Evolutionary conservation across 371 early-diverging fungal species (phyloP), one percentile per base, ranked within the genome.

Genomic region (Basidiobolus meristosporus): DNA sequence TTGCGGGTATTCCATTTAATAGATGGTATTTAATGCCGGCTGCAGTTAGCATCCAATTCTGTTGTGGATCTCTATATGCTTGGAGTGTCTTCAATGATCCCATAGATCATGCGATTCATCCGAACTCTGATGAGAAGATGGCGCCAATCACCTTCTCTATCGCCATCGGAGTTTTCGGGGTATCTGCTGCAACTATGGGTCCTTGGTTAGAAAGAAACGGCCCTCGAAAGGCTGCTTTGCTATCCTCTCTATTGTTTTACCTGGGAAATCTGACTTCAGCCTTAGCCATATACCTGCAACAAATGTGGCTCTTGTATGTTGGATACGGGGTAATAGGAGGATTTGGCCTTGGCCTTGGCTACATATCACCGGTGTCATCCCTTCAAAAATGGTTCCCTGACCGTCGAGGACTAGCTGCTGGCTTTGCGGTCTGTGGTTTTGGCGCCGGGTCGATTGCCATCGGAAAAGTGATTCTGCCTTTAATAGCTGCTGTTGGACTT

Each of bases 261-360:
- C 14, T 65, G 17, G 77, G 74, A 6, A 65, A 76, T 42, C 52
- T 73, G 42, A 43, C 70, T 11, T 45, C 73, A 5, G 73, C 67
- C 14, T 46, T 77, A 17, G 77, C 69, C n/a, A 44, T 69, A 26
- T 37, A 65, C 31, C 45, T 57, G 15, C 52, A 61, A 44, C 64
- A 60, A 54, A 58, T 76, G 36, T 50, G 63, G 28, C 40, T 76
- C 7, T 63, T 75, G 36, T 64, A 64, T 43, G 43, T 76, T 45
- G 73, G 77, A 15, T 76, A 73, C 47, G 77, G 77, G 21, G 48
- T 73, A 38, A 40, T 76, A 43, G 67, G 63, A n/a, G 77, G 73
- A 18, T 54, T 61, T n/a, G 77, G 77, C 12, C 62, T 73, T 15
- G 72, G 77, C 9, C 56, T 77, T n/a, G 65, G 65, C 36, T 72